Conservation (phyloP, 2,329 filamentous ascomycete genomes). For the Phoma sp. region DNA sequence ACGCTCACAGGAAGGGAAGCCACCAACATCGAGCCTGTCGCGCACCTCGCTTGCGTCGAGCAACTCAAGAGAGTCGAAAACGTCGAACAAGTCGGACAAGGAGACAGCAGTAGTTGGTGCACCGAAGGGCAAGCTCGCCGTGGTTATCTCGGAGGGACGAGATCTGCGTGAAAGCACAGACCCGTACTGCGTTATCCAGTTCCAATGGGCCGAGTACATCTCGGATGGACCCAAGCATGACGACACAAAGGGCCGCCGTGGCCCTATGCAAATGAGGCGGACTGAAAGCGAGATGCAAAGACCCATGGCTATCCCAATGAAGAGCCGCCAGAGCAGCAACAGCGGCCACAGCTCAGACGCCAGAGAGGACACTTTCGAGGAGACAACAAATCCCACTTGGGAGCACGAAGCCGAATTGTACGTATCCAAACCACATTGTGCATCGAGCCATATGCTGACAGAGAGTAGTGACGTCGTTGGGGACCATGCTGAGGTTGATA, state of each 20-base stretch:
- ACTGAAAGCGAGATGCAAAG: conserved; percentile 82
- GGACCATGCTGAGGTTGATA: conserved; percentile 85
- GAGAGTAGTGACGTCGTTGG: conserved; percentile 83
- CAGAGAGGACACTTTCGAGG: conserved; percentile 62
- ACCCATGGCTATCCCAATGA: conserved; percentile 95
- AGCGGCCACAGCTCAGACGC: conserved; percentile 74
- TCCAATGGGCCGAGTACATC: conserved; percentile 95
- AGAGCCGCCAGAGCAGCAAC: conserved; percentile 94
- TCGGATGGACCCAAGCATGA: conserved; percentile 79
- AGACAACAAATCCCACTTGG: conserved; percentile 88
- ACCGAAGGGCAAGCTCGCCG: conserved; percentile 84
- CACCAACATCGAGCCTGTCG: conserved; percentile 53
- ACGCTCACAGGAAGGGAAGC: conserved; percentile 70
- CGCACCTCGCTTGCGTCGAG: conserved; percentile 57
- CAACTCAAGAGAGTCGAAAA: conserved; percentile 41
- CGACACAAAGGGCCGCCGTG: conserved; percentile 51
- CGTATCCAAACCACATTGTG: conserved; percentile 50
- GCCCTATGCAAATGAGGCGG: conserved; percentile 61
- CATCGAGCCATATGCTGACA: conserved; percentile 26
- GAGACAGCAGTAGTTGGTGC: conserved; percentile 68
- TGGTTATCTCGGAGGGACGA: conserved; percentile 86
- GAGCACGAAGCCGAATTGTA: conserved; percentile 95
- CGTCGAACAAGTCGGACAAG: conserved; percentile 38
- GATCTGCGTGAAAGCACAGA: conserved; percentile 82
- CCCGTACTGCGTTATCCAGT: conserved; percentile 95